Evolutionary conservation across 257 asterid species (phyloP).

Genomic region (Penstemon davidsonii): DNA sequence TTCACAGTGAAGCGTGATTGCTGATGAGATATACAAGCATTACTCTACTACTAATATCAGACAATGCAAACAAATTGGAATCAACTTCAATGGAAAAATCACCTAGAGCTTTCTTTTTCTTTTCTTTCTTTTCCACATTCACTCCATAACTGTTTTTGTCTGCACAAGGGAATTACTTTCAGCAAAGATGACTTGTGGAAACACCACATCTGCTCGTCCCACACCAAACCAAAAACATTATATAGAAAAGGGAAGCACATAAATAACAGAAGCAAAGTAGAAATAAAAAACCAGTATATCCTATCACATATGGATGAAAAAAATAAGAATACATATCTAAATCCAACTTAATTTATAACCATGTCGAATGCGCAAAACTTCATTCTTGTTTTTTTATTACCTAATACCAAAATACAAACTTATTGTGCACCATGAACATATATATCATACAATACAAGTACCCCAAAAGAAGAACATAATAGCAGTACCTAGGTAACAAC

Average conservation of each 20-base stretch:
- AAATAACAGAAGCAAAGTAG: background rate
- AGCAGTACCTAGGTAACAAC: slow-evolving; percentile 3
- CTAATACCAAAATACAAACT: background rate
- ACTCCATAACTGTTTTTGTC: slow-evolving; percentile 21
- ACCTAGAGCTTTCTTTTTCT: slow-evolving; percentile 28
- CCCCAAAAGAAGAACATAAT: background rate
- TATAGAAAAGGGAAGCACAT: background rate
- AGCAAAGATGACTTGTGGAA: background rate
- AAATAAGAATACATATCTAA: no score
- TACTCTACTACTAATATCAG: slow-evolving; percentile 32
- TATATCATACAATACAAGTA: background rate
- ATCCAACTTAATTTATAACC: background rate
- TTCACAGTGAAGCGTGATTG: slow-evolving; percentile 3
- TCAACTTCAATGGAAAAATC: slow-evolving; percentile 22
- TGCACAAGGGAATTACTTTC: background rate
- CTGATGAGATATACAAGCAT: background rate
- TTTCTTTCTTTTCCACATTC: slow-evolving; percentile 29
- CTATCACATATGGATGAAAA: background rate
- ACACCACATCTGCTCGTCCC: background rate
- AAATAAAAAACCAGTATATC: background rate
- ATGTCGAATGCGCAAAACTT: background rate
- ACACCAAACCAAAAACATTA: background rate
- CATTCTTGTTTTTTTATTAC: background rate
- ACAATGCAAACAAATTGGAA: slow-evolving; percentile 19
- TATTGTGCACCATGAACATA: background rate